Base-by-base conservation (phyloP, 495 filamentous ascomycete species). In the Penicillium lividum region DNA sequence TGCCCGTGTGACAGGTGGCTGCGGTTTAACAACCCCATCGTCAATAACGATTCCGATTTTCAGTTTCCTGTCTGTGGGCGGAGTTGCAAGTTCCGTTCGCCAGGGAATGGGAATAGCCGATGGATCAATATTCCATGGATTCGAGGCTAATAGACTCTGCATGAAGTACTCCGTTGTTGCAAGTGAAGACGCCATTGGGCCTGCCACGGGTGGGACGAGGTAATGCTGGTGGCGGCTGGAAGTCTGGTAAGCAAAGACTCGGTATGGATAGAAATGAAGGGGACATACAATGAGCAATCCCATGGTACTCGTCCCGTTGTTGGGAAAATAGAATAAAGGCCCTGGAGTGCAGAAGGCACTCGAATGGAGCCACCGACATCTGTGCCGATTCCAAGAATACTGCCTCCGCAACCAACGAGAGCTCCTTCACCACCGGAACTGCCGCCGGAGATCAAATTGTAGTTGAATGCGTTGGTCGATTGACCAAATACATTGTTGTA, bases 351-450 rank as follows among this genome's bases (percentile, higher is more conserved):
- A 1, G 87, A 83, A 1, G 89, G 89, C 18, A 75, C 73, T 5
- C 86, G 74, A 43, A 89, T 85, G 0, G 83, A 87, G 3, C 86
- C 86, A 29, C 76, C 87, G 53, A 90, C 83, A 61, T 90, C 87
- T 3, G 83, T 85, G 0, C 86, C 87, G 33, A 90, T 81, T 1
- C 88, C 88, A 1, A 89, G 64, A 33, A 80, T 68, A 30, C 79
- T 82, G 0, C 85, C 86, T 11, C 80, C 64, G 7, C 81, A 63
- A 0, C 74, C 83, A 25, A 89, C 54, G 4, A 89, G 70, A 0
- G 86, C 83, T 8, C 77, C 83, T 65, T 90, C 87, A 34, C 87
- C 87, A 4, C 86, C 85, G 5, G 82, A 83, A 30, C 80, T 84
- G 0, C 86, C 86, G 10, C 86, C 86, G 11, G 78, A 63, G 9